A percentile compares a stretch with the other conserved stretches of the same genome.
These are phyloP conservation scores for Eucalyptus sp. DNA, from an alignment of 345 rosid species.

Conservation along the genomic window DNA sequence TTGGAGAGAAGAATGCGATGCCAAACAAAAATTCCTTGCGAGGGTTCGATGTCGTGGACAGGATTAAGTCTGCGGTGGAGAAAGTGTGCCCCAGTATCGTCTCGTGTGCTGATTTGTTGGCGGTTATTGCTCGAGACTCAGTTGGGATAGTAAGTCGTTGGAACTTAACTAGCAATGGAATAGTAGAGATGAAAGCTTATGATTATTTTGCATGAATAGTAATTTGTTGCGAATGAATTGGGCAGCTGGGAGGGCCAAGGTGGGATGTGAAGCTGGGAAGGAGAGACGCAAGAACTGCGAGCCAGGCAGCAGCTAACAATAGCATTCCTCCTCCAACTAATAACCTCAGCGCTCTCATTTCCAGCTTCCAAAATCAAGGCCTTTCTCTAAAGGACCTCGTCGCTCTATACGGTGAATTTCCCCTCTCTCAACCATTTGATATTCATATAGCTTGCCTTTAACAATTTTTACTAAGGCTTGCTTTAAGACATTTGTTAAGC, in stretches of 20 bases:
- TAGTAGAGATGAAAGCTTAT: background rate
- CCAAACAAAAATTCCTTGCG: slow-evolving; percentile 28
- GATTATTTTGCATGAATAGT: background rate
- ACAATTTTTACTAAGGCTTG: too few species aligned
- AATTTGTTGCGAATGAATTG: background rate
- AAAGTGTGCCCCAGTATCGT: slow-evolving; percentile 33
- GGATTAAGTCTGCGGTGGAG: slow-evolving; percentile 33
- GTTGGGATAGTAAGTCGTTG: slow-evolving; percentile 11
- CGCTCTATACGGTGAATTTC: slow-evolving; percentile 56
- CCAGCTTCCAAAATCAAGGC: slow-evolving; percentile 49
- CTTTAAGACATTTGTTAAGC: too few species aligned
- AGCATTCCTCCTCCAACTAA: slow-evolving; percentile 63
- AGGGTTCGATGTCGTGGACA: slow-evolving; percentile 30
- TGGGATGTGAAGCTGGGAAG: slow-evolving; percentile 90
- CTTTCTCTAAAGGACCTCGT: slow-evolving; percentile 71
- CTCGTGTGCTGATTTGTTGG: slow-evolving; percentile 44
- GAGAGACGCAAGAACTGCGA: slow-evolving; percentile 72
- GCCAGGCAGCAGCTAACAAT: slow-evolving; percentile 68
- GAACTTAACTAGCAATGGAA: background rate
- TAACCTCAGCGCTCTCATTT: slow-evolving; percentile 45
- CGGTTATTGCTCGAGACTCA: slow-evolving; percentile 43
- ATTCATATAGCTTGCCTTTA: too few species aligned
- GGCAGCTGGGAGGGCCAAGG: slow-evolving; percentile 66
- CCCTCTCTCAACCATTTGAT: background rate
- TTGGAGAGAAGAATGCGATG: slow-evolving; percentile 40